Evolutionary conservation across 345 rosid species (phyloP), one percentile per base, ranked within the genome.

Genomic region (Psidium guajava): DNA sequence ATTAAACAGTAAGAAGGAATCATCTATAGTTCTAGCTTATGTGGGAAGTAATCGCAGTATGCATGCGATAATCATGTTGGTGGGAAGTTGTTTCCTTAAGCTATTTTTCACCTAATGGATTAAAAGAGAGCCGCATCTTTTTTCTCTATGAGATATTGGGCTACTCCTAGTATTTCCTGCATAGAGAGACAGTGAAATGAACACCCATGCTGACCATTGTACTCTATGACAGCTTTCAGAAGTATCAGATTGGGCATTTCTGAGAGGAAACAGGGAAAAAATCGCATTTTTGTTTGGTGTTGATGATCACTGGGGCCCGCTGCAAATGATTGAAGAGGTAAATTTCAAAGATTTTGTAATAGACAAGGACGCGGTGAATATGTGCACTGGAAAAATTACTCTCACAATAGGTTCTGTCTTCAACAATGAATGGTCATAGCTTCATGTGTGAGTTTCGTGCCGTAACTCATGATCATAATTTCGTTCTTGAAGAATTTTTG

Each of bases 281-380:
- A 89, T 96, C 44, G 88, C 95, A 81, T 93, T 94, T 88, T 87
- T 96, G 89, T 96, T 89, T 86, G 96, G 97, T 69, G 85, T 86
- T 51, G 95, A 93, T 86, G 99, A 94, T 89, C 98, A 95, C 86
- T 96, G 98, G 98, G 98, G 96, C 64, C 96, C 99, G 1, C 56
- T 93, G 84, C 88, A 93, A 83, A 90, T 94, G 92, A 91, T 91
- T 61, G 94, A 94, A 87, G 96, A 96, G 97, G 98, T 95, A 52
- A 82, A 16, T 82, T 18, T 55, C 32, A 20, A 52, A 82, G 22
- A 32, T 27, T 15, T 52, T 13, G 11, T 82, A 40, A 55, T 82
- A 22, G 25, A 27, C 25, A n/a, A 25, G 44, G 83, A 82, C 0
- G n/a, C 24, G 9, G 61, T 82, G 84, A 36, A 69, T 69, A 36